These are phyloP conservation scores for Dipodascus albidus DNA, from an alignment of 805 yeast species.

Conservation along the genomic window DNA sequence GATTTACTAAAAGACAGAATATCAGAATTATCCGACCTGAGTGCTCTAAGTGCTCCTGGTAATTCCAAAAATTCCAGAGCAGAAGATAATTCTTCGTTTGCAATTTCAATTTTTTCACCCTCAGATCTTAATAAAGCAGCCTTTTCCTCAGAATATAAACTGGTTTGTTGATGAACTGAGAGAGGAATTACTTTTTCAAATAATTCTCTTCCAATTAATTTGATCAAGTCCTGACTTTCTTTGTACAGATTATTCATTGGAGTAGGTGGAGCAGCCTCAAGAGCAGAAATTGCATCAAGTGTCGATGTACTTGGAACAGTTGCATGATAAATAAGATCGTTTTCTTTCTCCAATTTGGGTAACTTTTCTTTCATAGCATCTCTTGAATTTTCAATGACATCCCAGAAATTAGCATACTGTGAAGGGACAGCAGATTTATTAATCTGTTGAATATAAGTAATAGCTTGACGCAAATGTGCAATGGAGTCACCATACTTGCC, in stretches of 20 bases:
- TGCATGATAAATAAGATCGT: slow-evolving; percentile 83
- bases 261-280: slow-evolving; percentile 56
- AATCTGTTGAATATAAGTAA: slow-evolving; percentile 20
- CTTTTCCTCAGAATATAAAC: slow-evolving; percentile 82
- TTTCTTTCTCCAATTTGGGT: slow-evolving; percentile 54
- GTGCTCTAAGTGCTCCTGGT: slow-evolving; percentile 50
- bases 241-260: slow-evolving; percentile 31
- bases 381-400: slow-evolving; percentile 14
- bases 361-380: slow-evolving; percentile 23
- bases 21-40: slow-evolving; percentile 26
- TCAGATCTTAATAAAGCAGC: slow-evolving; percentile 65
- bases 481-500: slow-evolving; percentile 68
- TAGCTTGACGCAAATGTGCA: slow-evolving; percentile 46
- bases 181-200: slow-evolving; percentile 77
- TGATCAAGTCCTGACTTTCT: slow-evolving; percentile 36
- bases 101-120: slow-evolving; percentile 61
- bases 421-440: slow-evolving; percentile 15
- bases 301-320: slow-evolving; percentile 49
- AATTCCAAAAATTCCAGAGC: slow-evolving; percentile 71
- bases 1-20: slow-evolving; percentile 9
- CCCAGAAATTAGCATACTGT: slow-evolving; percentile 12
- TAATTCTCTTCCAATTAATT: slow-evolving; percentile 41
- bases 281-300: slow-evolving; percentile 52
- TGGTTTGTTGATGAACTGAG: slow-evolving; percentile 75
- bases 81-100: slow-evolving; percentile 67